A percentile compares a stretch with the other conserved stretches of the same genome.
These are phyloP conservation scores for Xylaria sp. DNA, from an alignment of 2,329 filamentous ascomycete species.

Conservation along the genomic window DNA sequence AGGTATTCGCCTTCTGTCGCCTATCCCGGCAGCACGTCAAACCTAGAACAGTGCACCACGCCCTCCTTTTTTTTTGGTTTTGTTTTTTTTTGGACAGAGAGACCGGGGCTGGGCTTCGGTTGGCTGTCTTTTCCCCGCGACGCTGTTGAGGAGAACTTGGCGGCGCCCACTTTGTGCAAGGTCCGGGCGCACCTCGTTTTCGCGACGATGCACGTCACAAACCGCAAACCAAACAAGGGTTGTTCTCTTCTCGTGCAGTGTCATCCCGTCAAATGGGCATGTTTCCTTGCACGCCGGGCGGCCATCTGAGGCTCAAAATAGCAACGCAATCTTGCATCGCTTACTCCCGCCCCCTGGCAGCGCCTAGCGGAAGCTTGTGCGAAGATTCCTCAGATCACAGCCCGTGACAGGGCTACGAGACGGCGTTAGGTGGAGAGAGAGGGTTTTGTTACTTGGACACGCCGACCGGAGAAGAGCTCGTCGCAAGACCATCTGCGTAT, in stretches of 20 bases:
- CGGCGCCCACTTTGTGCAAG: constrained; percentile 23
- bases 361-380: constrained; percentile 22
- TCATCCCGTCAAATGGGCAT: constrained; percentile 38
- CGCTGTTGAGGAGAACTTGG: neutral
- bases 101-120: constrained; percentile 7
- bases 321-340: constrained; percentile 41
- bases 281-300: constrained; percentile 23
- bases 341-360: constrained; percentile 42
- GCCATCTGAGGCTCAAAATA: constrained; percentile 35
- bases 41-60: constrained; percentile 18
- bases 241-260: constrained; percentile 13
- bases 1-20: constrained; percentile 12
- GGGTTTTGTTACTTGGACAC: constrained; percentile 16
- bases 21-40: constrained; percentile 33
- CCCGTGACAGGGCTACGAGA: constrained; percentile 36
- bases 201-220: constrained; percentile 34
- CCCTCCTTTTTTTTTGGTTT: constrained; percentile 10
- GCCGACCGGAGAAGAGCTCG: constrained; percentile 21
- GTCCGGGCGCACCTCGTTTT: constrained; percentile 26
- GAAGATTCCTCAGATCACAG: constrained; percentile 22
- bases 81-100: constrained; percentile 32
- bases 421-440: constrained; percentile 27
- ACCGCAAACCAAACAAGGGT: constrained; percentile 20
- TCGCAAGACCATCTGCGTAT: constrained; percentile 22
- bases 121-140: constrained; percentile 5